These are phyloP conservation scores for Phytophthora citrophthora DNA, from an alignment of 352 stramenopile genomes.

Conservation along the genomic window DNA sequence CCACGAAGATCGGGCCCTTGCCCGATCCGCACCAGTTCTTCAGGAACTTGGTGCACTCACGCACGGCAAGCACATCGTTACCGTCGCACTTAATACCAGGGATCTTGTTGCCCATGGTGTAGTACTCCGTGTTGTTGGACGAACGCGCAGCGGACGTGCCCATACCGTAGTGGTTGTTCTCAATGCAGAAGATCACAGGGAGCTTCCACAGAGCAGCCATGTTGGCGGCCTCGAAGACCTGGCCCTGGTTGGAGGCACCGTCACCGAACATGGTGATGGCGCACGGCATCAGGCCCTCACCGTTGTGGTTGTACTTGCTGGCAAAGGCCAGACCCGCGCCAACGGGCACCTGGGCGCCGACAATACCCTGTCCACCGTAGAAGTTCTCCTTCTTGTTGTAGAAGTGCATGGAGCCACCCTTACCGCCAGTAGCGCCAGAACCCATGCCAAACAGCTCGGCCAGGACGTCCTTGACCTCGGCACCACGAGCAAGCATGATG, in stretches of 20 bases:
- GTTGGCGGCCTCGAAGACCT: conserved; percentile 98
- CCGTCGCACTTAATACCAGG: conserved; percentile 99
- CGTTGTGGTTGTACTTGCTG: conserved; percentile 98
- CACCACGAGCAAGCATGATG: conserved; percentile 95
- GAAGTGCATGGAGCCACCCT: conserved; percentile 99
- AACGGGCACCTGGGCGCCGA: conserved; percentile 98
- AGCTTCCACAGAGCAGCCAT: conserved; percentile 99
- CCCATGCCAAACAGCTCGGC: conserved; percentile 97
- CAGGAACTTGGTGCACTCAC: conserved; percentile 96
- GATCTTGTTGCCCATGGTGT: conserved; percentile 99
- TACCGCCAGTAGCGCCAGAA: conserved; percentile 92
- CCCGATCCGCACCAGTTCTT: conserved; percentile 96
- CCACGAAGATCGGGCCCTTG: conserved; percentile 99
- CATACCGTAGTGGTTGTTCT: conserved; percentile 99
- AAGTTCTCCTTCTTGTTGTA: conserved; percentile 99
- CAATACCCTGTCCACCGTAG: conserved; percentile 98
- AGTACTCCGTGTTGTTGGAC: conserved; percentile 98
- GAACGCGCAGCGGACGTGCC: conserved; percentile 98
- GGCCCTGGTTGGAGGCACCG: conserved; percentile 99
- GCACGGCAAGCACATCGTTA: conserved; percentile 98
- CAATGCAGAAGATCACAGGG: conserved; percentile 99
- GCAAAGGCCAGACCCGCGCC: conserved; percentile 98
- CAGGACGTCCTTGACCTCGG: conserved; percentile 93
- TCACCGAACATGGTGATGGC: conserved; percentile 99
- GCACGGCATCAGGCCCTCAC: conserved; percentile 90